These are phyloP conservation scores for Pulveroboletus frians DNA, from an alignment of 768 basidiomycete genomes.

Conservation along the genomic window DNA sequence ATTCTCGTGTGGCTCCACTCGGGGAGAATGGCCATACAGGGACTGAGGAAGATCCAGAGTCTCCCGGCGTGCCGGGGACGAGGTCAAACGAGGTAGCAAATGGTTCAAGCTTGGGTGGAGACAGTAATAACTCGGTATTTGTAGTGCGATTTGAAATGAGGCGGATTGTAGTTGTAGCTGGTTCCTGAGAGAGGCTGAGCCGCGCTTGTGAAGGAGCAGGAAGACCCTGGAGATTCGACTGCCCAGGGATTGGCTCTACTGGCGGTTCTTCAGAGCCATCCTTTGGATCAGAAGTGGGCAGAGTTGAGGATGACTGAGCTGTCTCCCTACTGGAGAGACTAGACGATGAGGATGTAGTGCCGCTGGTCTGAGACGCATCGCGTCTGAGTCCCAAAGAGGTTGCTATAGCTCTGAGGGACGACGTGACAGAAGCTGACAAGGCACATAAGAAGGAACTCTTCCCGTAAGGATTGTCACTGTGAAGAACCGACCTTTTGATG, in stretches of 20 bases:
- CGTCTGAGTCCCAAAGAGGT: conserved; percentile 70
- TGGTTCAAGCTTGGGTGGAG: conserved; percentile 62
- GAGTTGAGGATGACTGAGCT: conserved; percentile 23
- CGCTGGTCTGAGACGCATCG: conserved; percentile 15
- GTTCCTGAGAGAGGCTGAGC: conserved; percentile 50
- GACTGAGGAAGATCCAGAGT: conserved; percentile 12
- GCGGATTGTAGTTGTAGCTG: conserved; percentile 45
- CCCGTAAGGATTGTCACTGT: background rate
- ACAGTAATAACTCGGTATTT: conserved; percentile 22
- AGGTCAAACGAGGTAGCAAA: conserved; percentile 67
- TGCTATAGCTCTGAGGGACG: conserved; percentile 75
- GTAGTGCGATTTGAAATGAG: conserved; percentile 34
- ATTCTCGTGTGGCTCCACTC: conserved; percentile 15
- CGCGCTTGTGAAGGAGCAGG: conserved; percentile 59
- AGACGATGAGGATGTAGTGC: conserved; percentile 28
- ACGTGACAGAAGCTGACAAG: conserved; percentile 52
- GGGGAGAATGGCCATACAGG: conserved; percentile 42
- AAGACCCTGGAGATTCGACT: conserved; percentile 50
- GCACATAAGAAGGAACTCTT: conserved; percentile 1
- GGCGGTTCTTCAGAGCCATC: conserved; percentile 18
- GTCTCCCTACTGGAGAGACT: conserved; percentile 20
- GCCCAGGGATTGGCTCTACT: conserved; percentile 53
- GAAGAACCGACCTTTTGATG: conserved; percentile 52
- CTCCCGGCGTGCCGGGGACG: conserved; percentile 50
- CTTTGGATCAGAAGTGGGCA: conserved; percentile 26